Evolutionary conservation across 1,284 basidiomycete genomes (phyloP).

Genomic region (Caloboletus inedulis): DNA sequence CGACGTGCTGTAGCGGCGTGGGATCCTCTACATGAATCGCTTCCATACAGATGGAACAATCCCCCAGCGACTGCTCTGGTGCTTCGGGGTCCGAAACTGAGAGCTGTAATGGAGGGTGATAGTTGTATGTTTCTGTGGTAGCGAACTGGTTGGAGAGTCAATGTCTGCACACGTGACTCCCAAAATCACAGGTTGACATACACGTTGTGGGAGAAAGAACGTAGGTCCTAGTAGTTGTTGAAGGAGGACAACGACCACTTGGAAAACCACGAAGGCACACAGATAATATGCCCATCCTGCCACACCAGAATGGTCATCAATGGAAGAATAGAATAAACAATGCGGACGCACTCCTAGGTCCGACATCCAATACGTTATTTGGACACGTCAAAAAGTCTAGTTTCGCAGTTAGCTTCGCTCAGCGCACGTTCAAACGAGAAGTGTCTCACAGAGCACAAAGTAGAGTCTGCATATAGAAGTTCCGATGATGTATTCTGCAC

Average conservation of each 20-base stretch:
- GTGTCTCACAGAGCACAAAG: conserved; percentile 68
- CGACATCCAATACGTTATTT: conserved; percentile 79
- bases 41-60: conserved; percentile 92
- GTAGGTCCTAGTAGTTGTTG: conserved; percentile 78
- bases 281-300: conserved; percentile 69
- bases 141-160: conserved; percentile 46
- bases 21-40: conserved; percentile 61
- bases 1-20: conserved; percentile 34
- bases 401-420: conserved; percentile 1
- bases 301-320: conserved; percentile 1
- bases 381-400: conserved; percentile 81
- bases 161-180: background rate
- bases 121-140: conserved; percentile 70
- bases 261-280: conserved; percentile 58
- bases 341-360: conserved; percentile 54
- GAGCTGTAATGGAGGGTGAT: conserved; percentile 73
- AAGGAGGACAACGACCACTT: conserved; percentile 63
- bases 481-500: conserved; percentile 73
- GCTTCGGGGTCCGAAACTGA: conserved; percentile 62
- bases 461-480: conserved; percentile 70
- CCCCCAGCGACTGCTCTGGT: conserved; percentile 68
- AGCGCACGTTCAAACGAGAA: background rate
- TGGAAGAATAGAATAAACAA: background rate
- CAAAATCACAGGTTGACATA: conserved; percentile 26
- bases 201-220: conserved; percentile 74